phyloP scores from a whole-genome alignment of 352 stramenopile species.

The Pythium coloratum region DNA sequence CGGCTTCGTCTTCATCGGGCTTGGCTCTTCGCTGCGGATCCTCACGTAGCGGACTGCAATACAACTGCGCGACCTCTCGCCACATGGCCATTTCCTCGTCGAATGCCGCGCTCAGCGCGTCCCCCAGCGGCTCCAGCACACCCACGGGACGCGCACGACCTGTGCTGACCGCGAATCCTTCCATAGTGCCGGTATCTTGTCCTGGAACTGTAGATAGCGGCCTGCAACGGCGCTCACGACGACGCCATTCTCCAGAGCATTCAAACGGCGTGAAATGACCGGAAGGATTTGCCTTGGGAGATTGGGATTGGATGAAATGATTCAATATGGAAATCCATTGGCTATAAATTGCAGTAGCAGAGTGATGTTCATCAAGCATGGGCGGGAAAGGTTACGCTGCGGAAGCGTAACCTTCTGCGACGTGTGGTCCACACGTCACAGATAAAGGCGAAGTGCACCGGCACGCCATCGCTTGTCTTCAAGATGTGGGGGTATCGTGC shows the following conservation, averaged over 20 bases:
- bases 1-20: background rate
- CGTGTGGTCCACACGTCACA: background rate
- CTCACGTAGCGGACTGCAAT: background rate
- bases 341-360: background rate
- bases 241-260: background rate
- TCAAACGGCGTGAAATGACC: background rate
- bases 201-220: background rate
- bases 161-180: background rate
- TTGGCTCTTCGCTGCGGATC: background rate
- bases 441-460: background rate
- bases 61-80: conserved; percentile 16
- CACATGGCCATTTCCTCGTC: conserved; percentile 14
- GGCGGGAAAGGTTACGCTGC: background rate
- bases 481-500: background rate
- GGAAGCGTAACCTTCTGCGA: background rate
- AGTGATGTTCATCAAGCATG: too few species aligned
- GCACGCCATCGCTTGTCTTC: background rate
- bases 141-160: conserved; percentile 1
- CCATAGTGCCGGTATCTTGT: background rate
- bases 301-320: background rate
- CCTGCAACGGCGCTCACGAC: background rate
- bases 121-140: conserved; percentile 10
- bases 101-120: conserved; percentile 13
- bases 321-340: background rate
- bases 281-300: background rate